phyloP scores from a whole-genome alignment of 768 basidiomycete genomes.

The Suillus subluteus region DNA sequence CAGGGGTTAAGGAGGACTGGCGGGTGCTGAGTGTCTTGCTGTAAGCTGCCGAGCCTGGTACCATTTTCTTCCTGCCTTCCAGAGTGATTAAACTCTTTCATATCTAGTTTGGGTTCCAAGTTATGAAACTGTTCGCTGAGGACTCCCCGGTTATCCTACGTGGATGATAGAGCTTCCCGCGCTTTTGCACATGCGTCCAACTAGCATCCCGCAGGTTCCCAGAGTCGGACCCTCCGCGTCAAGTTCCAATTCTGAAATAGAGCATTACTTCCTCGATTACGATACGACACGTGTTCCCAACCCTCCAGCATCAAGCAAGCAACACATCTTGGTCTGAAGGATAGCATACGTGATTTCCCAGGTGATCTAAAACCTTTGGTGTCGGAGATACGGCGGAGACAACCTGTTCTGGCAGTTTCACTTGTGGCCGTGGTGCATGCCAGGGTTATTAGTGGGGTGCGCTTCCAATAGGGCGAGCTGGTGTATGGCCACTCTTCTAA shows the following conservation, averaged over 20 bases:
- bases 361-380: constrained; percentile 20
- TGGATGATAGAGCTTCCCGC: no score
- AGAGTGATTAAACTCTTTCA: no score
- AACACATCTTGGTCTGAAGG: constrained; percentile 11
- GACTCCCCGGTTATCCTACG: no score
- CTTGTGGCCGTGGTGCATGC: constrained; percentile 21
- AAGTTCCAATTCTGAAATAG: not conserved
- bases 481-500: constrained; percentile 25
- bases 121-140: no score
- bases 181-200: no score
- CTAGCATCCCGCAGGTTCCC: no score
- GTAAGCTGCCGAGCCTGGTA: not conserved
- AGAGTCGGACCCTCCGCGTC: no score
- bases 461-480: constrained; percentile 22
- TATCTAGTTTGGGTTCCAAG: no score
- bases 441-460: constrained; percentile 14
- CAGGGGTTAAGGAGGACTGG: no score
- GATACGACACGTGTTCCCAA: constrained; percentile 24
- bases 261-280: not conserved
- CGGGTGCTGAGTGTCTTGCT: not conserved
- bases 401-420: constrained; percentile 32
- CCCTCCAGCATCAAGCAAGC: constrained; percentile 19
- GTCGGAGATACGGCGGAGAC: constrained; percentile 8
- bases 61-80: no score
- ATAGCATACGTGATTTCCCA: constrained; percentile 17